Conservation (phyloP, 768 basidiomycete species). For the Tulasnella sp. region DNA sequence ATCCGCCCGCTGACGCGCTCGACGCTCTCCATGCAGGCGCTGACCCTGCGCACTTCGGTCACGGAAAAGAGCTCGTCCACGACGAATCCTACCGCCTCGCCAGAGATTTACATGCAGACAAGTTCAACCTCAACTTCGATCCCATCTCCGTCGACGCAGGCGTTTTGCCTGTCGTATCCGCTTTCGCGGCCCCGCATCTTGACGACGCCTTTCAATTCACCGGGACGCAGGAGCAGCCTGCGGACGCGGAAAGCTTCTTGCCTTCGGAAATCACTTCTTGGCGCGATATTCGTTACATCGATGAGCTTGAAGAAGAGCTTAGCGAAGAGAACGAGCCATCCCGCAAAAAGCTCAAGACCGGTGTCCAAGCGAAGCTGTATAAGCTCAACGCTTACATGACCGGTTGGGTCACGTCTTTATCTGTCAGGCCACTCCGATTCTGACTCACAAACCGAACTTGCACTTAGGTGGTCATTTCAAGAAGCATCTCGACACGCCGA, state of each 20-base stretch:
- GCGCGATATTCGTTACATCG: too few relatives aligned
- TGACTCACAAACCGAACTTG: background rate
- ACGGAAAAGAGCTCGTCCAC: background rate
- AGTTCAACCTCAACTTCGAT: background rate
- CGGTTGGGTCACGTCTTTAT: background rate
- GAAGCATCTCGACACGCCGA: conserved; percentile 39
- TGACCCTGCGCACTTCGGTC: background rate
- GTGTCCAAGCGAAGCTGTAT: too few relatives aligned
- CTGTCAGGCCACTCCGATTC: background rate
- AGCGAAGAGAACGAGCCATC: too few relatives aligned
- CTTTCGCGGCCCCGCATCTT: too few relatives aligned
- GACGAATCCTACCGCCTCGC: background rate
- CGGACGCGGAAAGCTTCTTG: too few relatives aligned
- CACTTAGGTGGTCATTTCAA: conserved; percentile 36
- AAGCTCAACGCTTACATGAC: background rate
- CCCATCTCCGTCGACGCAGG: background rate
- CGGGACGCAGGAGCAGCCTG: too few relatives aligned
- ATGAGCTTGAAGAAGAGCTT: too few relatives aligned
- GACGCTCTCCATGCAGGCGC: background rate
- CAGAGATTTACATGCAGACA: background rate
- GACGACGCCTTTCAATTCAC: too few relatives aligned
- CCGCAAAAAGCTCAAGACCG: too few relatives aligned
- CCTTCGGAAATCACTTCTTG: too few relatives aligned
- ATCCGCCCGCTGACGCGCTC: background rate
- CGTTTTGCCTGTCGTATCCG: too few relatives aligned